Base-by-base conservation (phyloP, 768 basidiomycete species). In the Trametes sanguinea region DNA sequence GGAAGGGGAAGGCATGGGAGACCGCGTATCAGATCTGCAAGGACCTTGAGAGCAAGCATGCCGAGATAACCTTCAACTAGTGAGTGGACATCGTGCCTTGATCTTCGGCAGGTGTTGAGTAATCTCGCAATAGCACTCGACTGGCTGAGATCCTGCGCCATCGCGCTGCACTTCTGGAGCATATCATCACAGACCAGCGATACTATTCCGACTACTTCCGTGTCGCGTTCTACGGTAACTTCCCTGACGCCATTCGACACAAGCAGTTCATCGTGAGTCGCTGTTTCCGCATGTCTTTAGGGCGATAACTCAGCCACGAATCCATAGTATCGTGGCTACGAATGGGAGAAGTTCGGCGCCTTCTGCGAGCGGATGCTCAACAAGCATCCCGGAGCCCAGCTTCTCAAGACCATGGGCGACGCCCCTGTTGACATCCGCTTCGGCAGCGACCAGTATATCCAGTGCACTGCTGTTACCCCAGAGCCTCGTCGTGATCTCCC, bases 1-100 rank as follows among this genome's bases (percentile, higher is more conserved):
- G 93, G 52, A 92, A 95, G 75, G 96, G 95, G 9, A 95, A 96
- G 69, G 95, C 96, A n/a, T 98, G 94, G 85, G 96, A 98, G 74
- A 89, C 84, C 54, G 96, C 94, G 2, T 87, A 97, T 60, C 90
- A 93, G 50, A 90, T 98, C 51, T 95, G 93, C 77, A 92, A 92
- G 75, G 96, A 98, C 68, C 77, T 98, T 29, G 89, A 89, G 13
- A 85, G 78, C 62, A 94, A 98, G 72, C 95, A 98, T 76, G 83
- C 90, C 14, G 87, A 89, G 71, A 83, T 93, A 56, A 94, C 95
- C 6, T 96, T 91, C 79, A 92, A 95, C 73, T 94, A 95, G 89
- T 95, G 77, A 47, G 89, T 69, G 40, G 8, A 4, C 33, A 17
- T 39, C 16, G 10, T 30, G 6, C 32, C 22, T 37, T 22, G 32